These are phyloP conservation scores for Ophiostoma sp. DNA, from an alignment of 2,329 filamentous ascomycete genomes.

Conservation along the genomic window DNA sequence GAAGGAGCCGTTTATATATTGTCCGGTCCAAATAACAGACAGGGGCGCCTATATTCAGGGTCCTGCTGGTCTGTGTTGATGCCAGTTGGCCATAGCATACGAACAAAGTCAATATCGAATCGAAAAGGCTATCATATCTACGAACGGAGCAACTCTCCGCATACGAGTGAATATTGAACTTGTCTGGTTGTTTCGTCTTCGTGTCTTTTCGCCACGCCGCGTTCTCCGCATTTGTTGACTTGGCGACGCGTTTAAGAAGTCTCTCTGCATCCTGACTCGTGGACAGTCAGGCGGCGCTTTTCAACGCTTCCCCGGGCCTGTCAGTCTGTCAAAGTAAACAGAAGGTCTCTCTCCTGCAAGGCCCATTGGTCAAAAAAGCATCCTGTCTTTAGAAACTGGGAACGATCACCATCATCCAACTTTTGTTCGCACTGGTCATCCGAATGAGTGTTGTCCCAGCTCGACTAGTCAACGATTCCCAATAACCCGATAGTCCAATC, in stretches of 20 bases:
- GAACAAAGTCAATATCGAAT: neutral
- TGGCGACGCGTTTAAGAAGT: slow-evolving; percentile 21
- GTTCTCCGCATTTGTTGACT: slow-evolving; percentile 24
- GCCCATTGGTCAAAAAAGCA: slow-evolving; percentile 17
- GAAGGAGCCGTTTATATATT: neutral
- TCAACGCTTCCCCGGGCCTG: slow-evolving; percentile 1
- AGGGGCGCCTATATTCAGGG: slow-evolving; percentile 9
- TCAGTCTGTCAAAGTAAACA: slow-evolving; percentile 25
- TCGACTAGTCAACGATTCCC: neutral
- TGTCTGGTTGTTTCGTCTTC: neutral
- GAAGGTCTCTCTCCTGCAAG: neutral
- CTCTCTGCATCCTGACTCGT: slow-evolving; percentile 8
- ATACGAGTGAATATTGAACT: neutral
- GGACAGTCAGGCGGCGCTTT: neutral
- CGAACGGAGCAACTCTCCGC: neutral
- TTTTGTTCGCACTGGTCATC: neutral
- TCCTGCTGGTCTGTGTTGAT: neutral
- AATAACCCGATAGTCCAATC: neutral
- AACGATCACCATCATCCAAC: slow-evolving; percentile 7
- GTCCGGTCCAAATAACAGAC: neutral
- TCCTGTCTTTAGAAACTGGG: neutral
- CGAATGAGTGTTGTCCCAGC: slow-evolving; percentile 9
- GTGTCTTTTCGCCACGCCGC: neutral
- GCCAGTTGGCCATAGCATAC: neutral
- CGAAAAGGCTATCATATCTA: neutral